Evolutionary conservation across 441 rosid genomes (phyloP), one percentile per base, ranked within the genome.

Genomic region (Gossypium schwendimanii): DNA sequence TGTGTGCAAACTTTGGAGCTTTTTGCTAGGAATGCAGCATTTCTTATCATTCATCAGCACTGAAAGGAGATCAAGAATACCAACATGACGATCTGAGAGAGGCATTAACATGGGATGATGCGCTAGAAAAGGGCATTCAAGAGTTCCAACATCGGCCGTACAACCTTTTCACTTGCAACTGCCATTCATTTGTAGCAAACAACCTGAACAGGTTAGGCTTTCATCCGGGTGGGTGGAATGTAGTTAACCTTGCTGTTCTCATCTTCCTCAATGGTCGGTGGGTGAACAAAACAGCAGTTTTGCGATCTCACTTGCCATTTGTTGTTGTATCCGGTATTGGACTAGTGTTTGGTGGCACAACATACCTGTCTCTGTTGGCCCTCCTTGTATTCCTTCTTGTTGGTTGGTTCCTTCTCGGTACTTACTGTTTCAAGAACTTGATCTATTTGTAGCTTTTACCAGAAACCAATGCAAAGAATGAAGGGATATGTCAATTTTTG

Each of bases 171-270:
- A 86, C 92, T 11, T 88, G 90, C 84, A 89, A 89, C 78, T 89
- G 89, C 79, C 94, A 89, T 76, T 89, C 89, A 12, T 88, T 85
- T 71, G 94, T 89, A 11, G 94, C 86, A 71, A 86, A 86, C 83
- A 89, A 85, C 80, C 77, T 89, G 39, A 89, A 89, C 82, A 84
- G 91, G 78, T 57, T 89, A 72, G 87, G 86, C 3, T 64, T 85
- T 44, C 80, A 65, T 39, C 85, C 89, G 6, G 85, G 92, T 4
- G 82, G 91, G 57, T 89, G 92, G 94, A 88, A 88, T 50, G 84
- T 89, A 71, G 91, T 88, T 73, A 89, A 89, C 78, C 80, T 88
- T 12, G 91, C 88, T 0, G 78, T 83, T 24, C 73, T 89, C 33
- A 71, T 89, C 67, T 82, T 86, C 76, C 64, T 88, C 61, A 80